Conservation (phyloP, 2,329 filamentous ascomycete species). For the Colletotrichum sp. region DNA sequence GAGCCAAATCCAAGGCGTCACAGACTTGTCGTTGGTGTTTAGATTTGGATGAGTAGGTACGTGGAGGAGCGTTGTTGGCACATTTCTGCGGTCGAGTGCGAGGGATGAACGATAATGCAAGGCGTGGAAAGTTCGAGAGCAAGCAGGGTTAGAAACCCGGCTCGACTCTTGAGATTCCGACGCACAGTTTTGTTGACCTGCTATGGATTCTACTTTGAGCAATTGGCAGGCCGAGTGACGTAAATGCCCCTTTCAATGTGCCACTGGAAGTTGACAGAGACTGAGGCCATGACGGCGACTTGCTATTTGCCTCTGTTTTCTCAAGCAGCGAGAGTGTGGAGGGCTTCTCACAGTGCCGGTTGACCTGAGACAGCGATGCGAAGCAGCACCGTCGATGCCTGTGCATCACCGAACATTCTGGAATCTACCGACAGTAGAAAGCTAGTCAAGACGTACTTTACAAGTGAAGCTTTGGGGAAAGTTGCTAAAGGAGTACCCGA, state of each 20-base stretch:
- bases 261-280: background rate
- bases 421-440: background rate
- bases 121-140: background rate
- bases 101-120: background rate
- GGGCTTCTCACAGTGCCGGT: background rate
- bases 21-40: background rate
- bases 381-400: background rate
- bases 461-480: background rate
- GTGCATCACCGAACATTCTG: background rate
- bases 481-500: background rate
- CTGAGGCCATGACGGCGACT: background rate
- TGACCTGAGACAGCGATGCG: background rate
- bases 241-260: background rate
- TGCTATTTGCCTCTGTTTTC: background rate
- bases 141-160: background rate
- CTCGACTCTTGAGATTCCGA: background rate
- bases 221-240: background rate
- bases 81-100: background rate
- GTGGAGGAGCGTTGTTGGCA: background rate
- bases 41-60: background rate
- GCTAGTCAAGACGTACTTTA: background rate
- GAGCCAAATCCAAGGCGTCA: background rate
- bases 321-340: background rate
- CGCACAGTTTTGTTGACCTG: background rate
- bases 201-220: background rate